Evolutionary conservation across 305 asterid genomes (phyloP), one percentile per base, ranked within the genome.

Genomic region (Vinca major): DNA sequence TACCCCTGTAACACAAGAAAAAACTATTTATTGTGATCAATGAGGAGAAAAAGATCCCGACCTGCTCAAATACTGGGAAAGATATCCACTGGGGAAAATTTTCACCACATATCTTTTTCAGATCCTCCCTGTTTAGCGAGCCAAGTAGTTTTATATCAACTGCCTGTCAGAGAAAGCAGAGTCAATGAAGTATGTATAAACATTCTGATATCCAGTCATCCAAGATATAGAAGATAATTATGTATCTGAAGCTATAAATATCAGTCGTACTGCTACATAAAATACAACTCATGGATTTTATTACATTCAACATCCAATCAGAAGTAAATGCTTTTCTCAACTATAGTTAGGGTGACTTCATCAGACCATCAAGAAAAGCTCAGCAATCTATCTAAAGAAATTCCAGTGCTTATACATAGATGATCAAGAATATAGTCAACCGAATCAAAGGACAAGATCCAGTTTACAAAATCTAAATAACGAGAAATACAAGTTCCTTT

Each of bases 51-150:
- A 54, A 74, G 7, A 17, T 9, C 48, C 71, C 58, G 70, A 94
- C 99, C 95, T 91, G 97, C 80, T 91, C 97, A 74, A 56, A 94
- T 65, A 84, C 96, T 19, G 97, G 99, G 79, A 94, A 94, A 2
- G 97, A 91, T 69, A 94, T 91, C 99, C 99, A 94, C 68, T 89
- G 90, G 1, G 99, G 99, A 70, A 83, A 82, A 71, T 79, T 89
- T 21, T 89, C 99, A 50, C 97, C 99, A 64, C 99, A 94, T 19
- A 94, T 87, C 78, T 88, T 89, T 75, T 88, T 91, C 83, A 94
- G 69, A 77, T 94, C 98, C 21, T 94, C 98, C 85, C 96, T 84
- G 79, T 73, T 84, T 70, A 94, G 91, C 53, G 88, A 85, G 81
- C 95, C 85, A 37, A 94, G 80, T 66, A 83, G 85, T 81, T 94